Conservation (phyloP, 2,329 filamentous ascomycete genomes). For the Trichophyton verrucosum region DNA sequence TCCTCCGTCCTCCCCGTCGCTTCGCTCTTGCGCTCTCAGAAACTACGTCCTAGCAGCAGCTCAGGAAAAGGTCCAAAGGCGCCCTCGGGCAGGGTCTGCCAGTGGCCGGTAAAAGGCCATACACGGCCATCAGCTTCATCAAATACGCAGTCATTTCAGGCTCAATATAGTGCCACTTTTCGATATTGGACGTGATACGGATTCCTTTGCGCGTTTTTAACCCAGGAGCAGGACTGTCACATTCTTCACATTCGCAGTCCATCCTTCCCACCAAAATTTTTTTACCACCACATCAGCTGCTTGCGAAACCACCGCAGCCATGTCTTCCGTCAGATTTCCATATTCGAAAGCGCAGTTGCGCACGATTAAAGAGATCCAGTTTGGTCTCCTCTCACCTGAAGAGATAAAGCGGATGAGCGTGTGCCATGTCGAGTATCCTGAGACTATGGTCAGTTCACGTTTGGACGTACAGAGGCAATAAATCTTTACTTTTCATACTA, state of each 20-base stretch:
- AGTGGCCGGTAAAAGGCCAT: constrained; percentile 31
- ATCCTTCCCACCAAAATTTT: background rate
- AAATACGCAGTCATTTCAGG: constrained; percentile 14
- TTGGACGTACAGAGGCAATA: background rate
- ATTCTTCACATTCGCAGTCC: background rate
- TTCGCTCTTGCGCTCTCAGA: constrained; percentile 19
- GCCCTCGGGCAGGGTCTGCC: constrained; percentile 39
- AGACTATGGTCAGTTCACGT: constrained; percentile 61
- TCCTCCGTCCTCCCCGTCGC: constrained; percentile 19
- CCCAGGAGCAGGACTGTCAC: background rate
- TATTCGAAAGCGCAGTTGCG: constrained; percentile 92
- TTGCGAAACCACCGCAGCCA: constrained; percentile 38
- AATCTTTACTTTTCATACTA: constrained; percentile 2
- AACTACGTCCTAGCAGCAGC: constrained; percentile 23
- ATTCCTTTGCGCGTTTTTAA: background rate
- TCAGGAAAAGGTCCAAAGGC: constrained; percentile 27
- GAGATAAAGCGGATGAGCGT: constrained; percentile 99
- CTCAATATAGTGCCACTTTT: background rate
- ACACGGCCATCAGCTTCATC: constrained; percentile 24
- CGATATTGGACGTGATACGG: background rate
- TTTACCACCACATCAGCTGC: too few species aligned
- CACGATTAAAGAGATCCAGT: constrained; percentile 98
- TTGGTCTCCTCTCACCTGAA: constrained; percentile 91
- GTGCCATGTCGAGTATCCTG: constrained; percentile 89
- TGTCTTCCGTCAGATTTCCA: constrained; percentile 85